These are phyloP conservation scores for Akanthomyces dipterigenus DNA, from an alignment of 2,329 filamentous ascomycete species.

Conservation along the genomic window DNA sequence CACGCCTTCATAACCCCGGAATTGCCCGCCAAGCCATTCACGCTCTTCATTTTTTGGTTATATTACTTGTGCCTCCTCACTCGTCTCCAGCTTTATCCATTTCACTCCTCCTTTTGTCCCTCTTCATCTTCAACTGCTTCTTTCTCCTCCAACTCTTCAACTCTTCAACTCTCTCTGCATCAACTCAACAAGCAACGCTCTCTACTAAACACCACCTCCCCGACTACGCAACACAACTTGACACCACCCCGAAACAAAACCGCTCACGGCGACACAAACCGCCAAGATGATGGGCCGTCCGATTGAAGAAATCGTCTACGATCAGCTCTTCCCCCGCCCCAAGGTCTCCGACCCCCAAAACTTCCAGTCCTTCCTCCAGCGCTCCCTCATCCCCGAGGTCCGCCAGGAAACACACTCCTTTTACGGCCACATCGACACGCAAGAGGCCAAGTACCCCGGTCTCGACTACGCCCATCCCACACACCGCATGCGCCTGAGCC, in stretches of 20 bases:
- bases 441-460: slow-evolving; percentile 75
- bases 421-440: slow-evolving; percentile 71
- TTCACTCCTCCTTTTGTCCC: background rate
- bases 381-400: slow-evolving; percentile 68
- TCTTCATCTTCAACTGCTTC: background rate
- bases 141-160: background rate
- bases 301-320: slow-evolving; percentile 67
- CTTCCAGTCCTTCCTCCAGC: slow-evolving; percentile 63
- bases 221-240: background rate
- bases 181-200: background rate
- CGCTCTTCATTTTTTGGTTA: background rate
- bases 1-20: slow-evolving; percentile 9
- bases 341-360: slow-evolving; percentile 61
- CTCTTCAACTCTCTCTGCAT: background rate
- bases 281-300: slow-evolving; percentile 62
- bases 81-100: background rate
- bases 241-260: background rate
- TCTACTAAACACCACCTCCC: background rate
- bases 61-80: background rate
- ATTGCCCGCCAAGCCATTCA: background rate
- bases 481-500: slow-evolving; percentile 70
- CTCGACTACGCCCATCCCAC: slow-evolving; percentile 69
- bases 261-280: background rate
- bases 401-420: slow-evolving; percentile 72
- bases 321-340: slow-evolving; percentile 64